Evolutionary conservation across 768 basidiomycete genomes (phyloP).

Genomic region (Mycena filopes): DNA sequence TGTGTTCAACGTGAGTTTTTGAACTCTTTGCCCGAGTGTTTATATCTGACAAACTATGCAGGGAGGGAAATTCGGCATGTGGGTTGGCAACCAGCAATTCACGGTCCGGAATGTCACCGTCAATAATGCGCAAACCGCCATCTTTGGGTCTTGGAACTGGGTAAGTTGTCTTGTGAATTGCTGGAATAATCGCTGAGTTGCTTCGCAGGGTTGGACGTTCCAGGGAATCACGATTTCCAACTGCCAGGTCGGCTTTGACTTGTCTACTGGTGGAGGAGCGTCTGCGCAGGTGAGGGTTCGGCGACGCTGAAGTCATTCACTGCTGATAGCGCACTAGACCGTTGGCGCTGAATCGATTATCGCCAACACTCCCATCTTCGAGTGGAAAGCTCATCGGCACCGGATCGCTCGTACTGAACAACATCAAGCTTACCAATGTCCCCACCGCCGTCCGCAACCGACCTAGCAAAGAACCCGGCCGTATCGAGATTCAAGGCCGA

Average conservation of each 20-base stretch:
- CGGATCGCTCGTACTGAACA: slow-evolving; percentile 59
- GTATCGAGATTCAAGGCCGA: slow-evolving; percentile 34
- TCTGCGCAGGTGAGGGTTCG: no score
- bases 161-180: slow-evolving; percentile 32
- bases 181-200: slow-evolving; percentile 15
- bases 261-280: no score
- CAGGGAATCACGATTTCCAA: slow-evolving; percentile 62
- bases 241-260: slow-evolving; percentile 59
- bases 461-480: slow-evolving; percentile 31
- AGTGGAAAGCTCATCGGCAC: slow-evolving; percentile 47
- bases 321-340: no score
- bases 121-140: slow-evolving; percentile 45
- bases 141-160: slow-evolving; percentile 53
- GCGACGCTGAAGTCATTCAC: no score
- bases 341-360: slow-evolving; percentile 55
- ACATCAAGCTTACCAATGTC: slow-evolving; percentile 57
- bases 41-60: neutral
- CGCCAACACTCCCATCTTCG: slow-evolving; percentile 57
- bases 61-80: slow-evolving; percentile 77
- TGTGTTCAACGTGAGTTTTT: slow-evolving; percentile 61
- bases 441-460: slow-evolving; percentile 49
- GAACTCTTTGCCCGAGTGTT: no score
- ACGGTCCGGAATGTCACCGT: slow-evolving; percentile 73
- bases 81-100: slow-evolving; percentile 86
- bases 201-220: slow-evolving; percentile 57